phyloP scores from a whole-genome alignment of 331 rosid genomes.

The Quercus phellos region DNA sequence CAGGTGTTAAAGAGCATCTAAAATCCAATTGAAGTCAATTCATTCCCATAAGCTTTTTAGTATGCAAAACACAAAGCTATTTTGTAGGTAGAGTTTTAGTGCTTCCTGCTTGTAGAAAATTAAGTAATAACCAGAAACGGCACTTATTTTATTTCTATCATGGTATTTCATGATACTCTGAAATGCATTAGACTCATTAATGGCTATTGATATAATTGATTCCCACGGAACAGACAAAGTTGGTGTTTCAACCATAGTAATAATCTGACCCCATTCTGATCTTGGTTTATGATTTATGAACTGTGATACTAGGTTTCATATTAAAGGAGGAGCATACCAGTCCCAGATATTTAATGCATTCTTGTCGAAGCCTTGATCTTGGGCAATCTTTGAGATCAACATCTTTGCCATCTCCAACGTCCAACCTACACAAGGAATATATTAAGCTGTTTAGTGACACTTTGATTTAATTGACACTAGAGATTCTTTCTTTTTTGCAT shows the following conservation, averaged over 20 bases:
- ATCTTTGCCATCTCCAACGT: constrained; percentile 75
- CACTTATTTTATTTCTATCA: neutral
- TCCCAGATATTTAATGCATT: constrained; percentile 86
- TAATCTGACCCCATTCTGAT: neutral
- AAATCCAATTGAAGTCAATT: neutral
- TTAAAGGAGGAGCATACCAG: constrained; percentile 47
- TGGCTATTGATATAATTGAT: neutral
- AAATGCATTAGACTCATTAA: neutral
- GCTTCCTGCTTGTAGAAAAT: neutral
- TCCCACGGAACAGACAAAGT: neutral
- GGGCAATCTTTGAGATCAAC: constrained; percentile 59
- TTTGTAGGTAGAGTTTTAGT: neutral
- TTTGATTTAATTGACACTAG: neutral
- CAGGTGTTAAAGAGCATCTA: neutral
- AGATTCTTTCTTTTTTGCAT: neutral
- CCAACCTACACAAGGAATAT: constrained; percentile 55
- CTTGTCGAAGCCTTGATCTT: constrained; percentile 62
- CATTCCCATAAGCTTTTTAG: neutral
- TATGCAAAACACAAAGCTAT: neutral
- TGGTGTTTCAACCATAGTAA: neutral
- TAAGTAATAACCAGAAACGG: neutral
- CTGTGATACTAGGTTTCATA: neutral
- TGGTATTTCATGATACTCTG: neutral
- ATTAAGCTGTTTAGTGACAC: neutral
- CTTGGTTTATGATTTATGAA: constrained; percentile 1